These are phyloP conservation scores for Vanderwaltozyma yarrowii DNA, from an alignment of 805 yeast species.

Conservation along the genomic window DNA sequence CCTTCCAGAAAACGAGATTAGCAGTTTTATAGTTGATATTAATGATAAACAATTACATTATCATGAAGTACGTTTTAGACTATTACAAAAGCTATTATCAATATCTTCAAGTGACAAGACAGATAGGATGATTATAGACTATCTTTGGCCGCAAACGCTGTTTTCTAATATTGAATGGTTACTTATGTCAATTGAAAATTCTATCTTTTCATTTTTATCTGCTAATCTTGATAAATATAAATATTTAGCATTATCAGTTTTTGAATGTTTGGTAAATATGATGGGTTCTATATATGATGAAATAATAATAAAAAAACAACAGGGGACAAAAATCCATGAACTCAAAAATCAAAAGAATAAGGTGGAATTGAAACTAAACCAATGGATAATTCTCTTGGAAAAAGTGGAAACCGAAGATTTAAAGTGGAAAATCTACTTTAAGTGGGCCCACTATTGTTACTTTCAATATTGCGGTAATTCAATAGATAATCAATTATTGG, in stretches of 20 bases:
- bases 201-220: slow-evolving; percentile 13
- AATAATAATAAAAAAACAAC: slow-evolving; percentile 21
- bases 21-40: slow-evolving; percentile 18
- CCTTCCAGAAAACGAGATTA: slow-evolving; percentile 9
- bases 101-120: slow-evolving; percentile 4
- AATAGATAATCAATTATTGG: slow-evolving; percentile 26
- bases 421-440: slow-evolving; percentile 27
- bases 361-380: slow-evolving; percentile 34
- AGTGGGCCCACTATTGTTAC: slow-evolving; percentile 41
- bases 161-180: slow-evolving; percentile 27
- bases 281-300: slow-evolving; percentile 29
- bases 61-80: slow-evolving; percentile 29
- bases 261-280: slow-evolving; percentile 38
- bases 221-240: slow-evolving; percentile 5
- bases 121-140: slow-evolving; percentile 30
- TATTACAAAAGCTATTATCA: slow-evolving; percentile 22
- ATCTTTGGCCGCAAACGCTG: slow-evolving; percentile 32
- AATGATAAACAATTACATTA: slow-evolving; percentile 27
- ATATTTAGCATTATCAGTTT: slow-evolving; percentile 28
- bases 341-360: slow-evolving; percentile 34
- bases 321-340: slow-evolving; percentile 25
- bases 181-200: slow-evolving; percentile 23
- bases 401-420: slow-evolving; percentile 13
- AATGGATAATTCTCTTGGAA: slow-evolving; percentile 39
- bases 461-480: slow-evolving; percentile 33